Percentiles rank a stretch among this genome's conserved stretches.
These are phyloP conservation scores for Luvunga scandens DNA, from an alignment of 345 rosid species.

Conservation along the genomic window DNA sequence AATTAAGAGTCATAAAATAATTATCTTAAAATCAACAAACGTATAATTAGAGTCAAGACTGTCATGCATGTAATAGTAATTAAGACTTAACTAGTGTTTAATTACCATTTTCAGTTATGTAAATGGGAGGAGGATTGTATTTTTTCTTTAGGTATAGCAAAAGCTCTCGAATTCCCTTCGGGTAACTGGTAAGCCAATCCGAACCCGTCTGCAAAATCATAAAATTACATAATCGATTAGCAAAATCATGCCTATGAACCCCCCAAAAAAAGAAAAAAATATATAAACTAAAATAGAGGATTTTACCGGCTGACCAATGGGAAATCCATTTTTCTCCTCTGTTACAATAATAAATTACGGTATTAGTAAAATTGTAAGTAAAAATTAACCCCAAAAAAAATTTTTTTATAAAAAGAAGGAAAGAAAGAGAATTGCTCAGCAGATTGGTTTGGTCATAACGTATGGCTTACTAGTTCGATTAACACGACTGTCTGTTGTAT, in stretches of 20 bases:
- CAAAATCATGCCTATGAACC: too few species aligned
- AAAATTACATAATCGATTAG: too few species aligned
- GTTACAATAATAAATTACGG: background rate
- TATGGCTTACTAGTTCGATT: slow-evolving; percentile 23
- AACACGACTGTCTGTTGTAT: slow-evolving; percentile 24
- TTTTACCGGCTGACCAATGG: slow-evolving; percentile 9
- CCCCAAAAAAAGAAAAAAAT: too few species aligned
- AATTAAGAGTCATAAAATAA: background rate
- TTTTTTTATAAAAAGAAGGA: too few species aligned
- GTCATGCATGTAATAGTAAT: background rate
- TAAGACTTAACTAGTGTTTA: background rate
- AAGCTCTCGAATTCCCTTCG: slow-evolving; percentile 23
- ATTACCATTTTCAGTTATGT: background rate
- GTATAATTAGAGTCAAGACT: too few species aligned
- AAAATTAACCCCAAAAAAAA: too few species aligned
- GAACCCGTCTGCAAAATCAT: slow-evolving; percentile 19
- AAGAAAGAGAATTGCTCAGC: background rate
- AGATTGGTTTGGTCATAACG: background rate
- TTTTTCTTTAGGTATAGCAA: slow-evolving; percentile 12
- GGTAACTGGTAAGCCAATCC: slow-evolving; percentile 23
- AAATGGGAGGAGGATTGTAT: slow-evolving; percentile 16
- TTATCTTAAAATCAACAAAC: too few species aligned
- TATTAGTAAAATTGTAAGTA: background rate
- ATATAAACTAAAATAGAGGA: too few species aligned
- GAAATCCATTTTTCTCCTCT: slow-evolving; percentile 18